Base-by-base conservation (phyloP, 345 rosid genomes). In the Eucalyptus decipiens region DNA sequence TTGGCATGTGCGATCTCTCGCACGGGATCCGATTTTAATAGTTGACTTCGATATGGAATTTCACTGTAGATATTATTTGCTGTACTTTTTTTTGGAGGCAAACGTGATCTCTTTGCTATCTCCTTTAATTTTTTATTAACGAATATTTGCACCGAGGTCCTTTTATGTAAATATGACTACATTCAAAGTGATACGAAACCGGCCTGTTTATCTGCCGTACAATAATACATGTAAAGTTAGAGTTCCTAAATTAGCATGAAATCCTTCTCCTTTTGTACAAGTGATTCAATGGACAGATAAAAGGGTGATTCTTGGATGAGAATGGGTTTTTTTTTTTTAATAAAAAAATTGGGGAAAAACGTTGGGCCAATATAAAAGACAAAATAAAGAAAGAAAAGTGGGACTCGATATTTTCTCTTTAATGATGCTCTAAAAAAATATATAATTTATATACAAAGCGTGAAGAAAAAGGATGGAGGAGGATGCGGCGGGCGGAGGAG, bases 81-180 rank as follows among this genome's bases (percentile, higher is more conserved):
- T 34, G 14, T 69, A 10, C 42, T 32, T 69, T 69, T 69, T 69
- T 34, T 4, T 65, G 18, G 23, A 24, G 42, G 24, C 5, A 3
- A 16, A 17, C 9, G 1, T 0, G 76, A 9, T 32, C 7, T 8
- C 12, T 9, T 69, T 69, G 12, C 12, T 30, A 30, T 62, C 4
- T 30, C 34, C 32, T 30, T 69, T 34, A 18, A 8, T 18, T 69
- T 37, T 37, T 72, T 72, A 72, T 13, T 19, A 6, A 37, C 28
- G 28, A 37, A 40, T 19, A 72, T 37, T 37, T 72, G 8, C 14
- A 21, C 3, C 14, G 15, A 34, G 45, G 24, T 16, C 80, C 34
- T 32, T 17, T 32, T 17, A 67, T 14, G 16, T 34, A 72, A 72
- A 72, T 37, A 19, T 37, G 28, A 19, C 12, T 34, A 17, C 7